Percentiles rank a stretch among this genome's conserved stretches.
Conservation (phyloP, 495 filamentous ascomycete genomes). For the Immersiella caudata region DNA sequence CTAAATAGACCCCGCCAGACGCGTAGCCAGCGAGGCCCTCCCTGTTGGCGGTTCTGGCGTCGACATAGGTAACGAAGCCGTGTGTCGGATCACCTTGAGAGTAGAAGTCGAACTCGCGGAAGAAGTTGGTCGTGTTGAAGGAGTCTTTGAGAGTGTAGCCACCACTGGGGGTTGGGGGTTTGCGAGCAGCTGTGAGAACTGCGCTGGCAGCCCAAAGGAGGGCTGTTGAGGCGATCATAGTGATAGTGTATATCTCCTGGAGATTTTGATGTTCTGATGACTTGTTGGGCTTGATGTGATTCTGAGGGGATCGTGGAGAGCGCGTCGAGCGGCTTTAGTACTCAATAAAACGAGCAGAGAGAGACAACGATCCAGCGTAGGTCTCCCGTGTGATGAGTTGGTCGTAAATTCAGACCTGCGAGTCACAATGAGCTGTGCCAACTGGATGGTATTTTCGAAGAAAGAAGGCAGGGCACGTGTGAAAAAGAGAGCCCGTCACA, state of each 20-base stretch:
- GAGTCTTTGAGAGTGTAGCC: conserved; percentile 48
- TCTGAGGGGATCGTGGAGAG: not conserved
- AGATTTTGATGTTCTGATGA: not conserved
- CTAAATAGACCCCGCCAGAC: conserved; percentile 54
- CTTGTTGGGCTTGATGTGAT: not conserved
- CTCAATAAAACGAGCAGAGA: not conserved
- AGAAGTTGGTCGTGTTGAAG: conserved; percentile 59
- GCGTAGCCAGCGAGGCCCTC: conserved; percentile 60
- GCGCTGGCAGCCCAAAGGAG: not conserved
- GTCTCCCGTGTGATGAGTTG: not conserved
- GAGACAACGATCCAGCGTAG: not conserved
- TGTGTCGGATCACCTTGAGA: conserved; percentile 63
- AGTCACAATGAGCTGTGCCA: not conserved
- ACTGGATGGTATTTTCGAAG: not conserved
- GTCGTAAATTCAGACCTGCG: not conserved
- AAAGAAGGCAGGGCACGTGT: not conserved
- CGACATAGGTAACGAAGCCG: conserved; percentile 70
- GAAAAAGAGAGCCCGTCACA: not conserved
- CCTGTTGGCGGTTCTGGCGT: conserved; percentile 56
- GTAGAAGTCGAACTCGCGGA: conserved; percentile 59
- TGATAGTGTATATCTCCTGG: not conserved
- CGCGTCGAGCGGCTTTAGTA: not conserved
- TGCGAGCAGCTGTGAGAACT: conserved; percentile 6
- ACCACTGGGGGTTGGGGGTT: not conserved
- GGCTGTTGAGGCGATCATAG: not conserved